Evolutionary conservation across 1,284 basidiomycete species (phyloP).

Genomic region (Agroathelia rolfsii): DNA sequence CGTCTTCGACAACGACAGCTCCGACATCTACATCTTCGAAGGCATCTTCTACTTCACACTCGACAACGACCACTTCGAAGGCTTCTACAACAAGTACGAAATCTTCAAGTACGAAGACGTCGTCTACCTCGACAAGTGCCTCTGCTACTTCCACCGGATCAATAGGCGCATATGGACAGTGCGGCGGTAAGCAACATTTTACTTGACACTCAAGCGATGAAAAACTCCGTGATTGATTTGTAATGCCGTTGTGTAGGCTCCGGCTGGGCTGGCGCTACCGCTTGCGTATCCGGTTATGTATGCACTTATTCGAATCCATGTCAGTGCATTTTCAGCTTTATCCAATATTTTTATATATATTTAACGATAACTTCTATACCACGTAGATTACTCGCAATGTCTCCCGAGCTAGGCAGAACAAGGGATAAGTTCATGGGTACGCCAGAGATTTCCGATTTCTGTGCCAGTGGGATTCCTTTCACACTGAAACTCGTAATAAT

Average conservation of each 20-base stretch:
- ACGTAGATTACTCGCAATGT: conserved; percentile 40
- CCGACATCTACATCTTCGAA: not conserved
- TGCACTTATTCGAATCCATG: conserved; percentile 32
- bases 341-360: not conserved
- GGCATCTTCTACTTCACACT: conserved; percentile 7
- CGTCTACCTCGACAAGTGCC: too few relatives aligned
- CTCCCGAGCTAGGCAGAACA: too few relatives aligned
- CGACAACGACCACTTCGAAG: conserved; percentile 8
- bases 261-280: conserved; percentile 36
- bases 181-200: too few relatives aligned
- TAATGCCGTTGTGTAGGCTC: too few relatives aligned
- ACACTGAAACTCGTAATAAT: too few relatives aligned
- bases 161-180: conserved; percentile 32
- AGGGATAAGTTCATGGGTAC: too few relatives aligned
- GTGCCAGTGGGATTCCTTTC: too few relatives aligned
- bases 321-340: conserved; percentile 22
- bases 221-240: too few relatives aligned
- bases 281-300: conserved; percentile 31
- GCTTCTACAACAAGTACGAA: conserved; percentile 18
- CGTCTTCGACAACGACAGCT: conserved; percentile 6
- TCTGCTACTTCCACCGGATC: conserved; percentile 18
- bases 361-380: conserved; percentile 4
- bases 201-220: too few relatives aligned
- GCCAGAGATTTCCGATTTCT: too few relatives aligned
- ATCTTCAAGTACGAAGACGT: too few relatives aligned